Conservation (phyloP, 2,329 filamentous ascomycete genomes). For the Trichoderma brevicompactum region DNA sequence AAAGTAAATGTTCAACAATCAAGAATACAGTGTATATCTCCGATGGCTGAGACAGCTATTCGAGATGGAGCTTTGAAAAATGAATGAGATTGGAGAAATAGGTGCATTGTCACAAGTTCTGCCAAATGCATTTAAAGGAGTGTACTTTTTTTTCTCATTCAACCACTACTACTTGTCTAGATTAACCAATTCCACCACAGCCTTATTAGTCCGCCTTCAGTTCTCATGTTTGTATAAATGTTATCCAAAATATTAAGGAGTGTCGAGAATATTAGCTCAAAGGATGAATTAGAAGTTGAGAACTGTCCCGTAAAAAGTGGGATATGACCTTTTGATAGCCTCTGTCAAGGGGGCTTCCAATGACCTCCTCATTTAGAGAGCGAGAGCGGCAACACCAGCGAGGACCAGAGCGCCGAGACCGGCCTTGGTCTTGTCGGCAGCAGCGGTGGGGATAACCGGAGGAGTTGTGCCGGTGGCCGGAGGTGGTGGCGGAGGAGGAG, state of each 20-base stretch:
- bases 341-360: background rate
- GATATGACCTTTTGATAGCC: background rate
- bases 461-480: conserved; percentile 29
- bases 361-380: conserved; percentile 38
- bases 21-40: background rate
- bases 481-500: conserved; percentile 27
- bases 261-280: conserved; percentile 18
- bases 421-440: conserved; percentile 43
- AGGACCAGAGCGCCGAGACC: conserved; percentile 46
- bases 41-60: background rate
- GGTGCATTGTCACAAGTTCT: background rate
- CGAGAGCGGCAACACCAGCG: conserved; percentile 46
- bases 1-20: no score
- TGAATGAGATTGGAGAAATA: background rate
- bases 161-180: conserved; percentile 13
- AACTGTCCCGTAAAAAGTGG: conserved; percentile 18
- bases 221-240: conserved; percentile 7
- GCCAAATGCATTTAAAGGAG: conserved; percentile 20
- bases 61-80: background rate
- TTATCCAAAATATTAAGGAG: conserved; percentile 16
- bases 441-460: conserved; percentile 43
- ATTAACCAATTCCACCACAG: background rate
- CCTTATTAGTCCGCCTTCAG: conserved; percentile 16
- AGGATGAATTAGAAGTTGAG: conserved; percentile 11
- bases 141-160: conserved; percentile 24